These are phyloP conservation scores for Cutaneotrichosporon dermatis DNA, from an alignment of 1,284 basidiomycete genomes.

Conservation along the genomic window DNA sequence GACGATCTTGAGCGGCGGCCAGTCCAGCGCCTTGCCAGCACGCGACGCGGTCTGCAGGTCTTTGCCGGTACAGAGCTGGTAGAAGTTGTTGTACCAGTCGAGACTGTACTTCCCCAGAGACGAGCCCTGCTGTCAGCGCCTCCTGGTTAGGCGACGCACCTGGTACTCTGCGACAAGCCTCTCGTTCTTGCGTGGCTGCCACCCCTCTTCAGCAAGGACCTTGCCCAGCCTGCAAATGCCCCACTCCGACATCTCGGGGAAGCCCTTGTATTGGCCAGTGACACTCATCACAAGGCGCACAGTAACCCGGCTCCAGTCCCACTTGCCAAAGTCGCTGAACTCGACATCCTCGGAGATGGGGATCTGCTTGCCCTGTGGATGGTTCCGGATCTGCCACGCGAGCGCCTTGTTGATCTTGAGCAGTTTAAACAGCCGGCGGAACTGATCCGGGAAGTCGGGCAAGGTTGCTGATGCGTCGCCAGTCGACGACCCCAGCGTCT, in stretches of 20 bases:
- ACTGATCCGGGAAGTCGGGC: slow-evolving; percentile 37
- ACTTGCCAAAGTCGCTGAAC: slow-evolving; percentile 28
- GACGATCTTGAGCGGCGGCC: slow-evolving; percentile 43
- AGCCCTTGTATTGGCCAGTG: slow-evolving; percentile 36
- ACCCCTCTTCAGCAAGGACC: slow-evolving; percentile 35
- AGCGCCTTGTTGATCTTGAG: slow-evolving; percentile 41
- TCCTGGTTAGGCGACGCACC: slow-evolving; percentile 19
- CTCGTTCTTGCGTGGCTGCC: slow-evolving; percentile 35
- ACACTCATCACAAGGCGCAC: slow-evolving; percentile 47
- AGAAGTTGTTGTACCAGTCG: slow-evolving; percentile 44
- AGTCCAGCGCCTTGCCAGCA: slow-evolving; percentile 25
- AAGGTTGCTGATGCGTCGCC: background rate
- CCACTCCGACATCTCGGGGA: slow-evolving; percentile 26
- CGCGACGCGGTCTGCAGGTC: slow-evolving; percentile 16
- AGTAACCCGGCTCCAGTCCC: slow-evolving; percentile 43
- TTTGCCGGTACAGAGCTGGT: slow-evolving; percentile 32
- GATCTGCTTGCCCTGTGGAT: slow-evolving; percentile 29
- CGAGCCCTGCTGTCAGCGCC: slow-evolving; percentile 33
- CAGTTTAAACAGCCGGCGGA: slow-evolving; percentile 36
- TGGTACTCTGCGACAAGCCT: slow-evolving; percentile 42
- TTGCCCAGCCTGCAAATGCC: slow-evolving; percentile 40
- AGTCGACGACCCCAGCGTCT: too few relatives aligned
- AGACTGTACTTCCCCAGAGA: slow-evolving; percentile 40
- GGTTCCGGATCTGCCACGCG: slow-evolving; percentile 24
- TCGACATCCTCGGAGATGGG: slow-evolving; percentile 19